Evolutionary conservation across 768 basidiomycete species (phyloP).

Genomic region (Lentinus brumalis): DNA sequence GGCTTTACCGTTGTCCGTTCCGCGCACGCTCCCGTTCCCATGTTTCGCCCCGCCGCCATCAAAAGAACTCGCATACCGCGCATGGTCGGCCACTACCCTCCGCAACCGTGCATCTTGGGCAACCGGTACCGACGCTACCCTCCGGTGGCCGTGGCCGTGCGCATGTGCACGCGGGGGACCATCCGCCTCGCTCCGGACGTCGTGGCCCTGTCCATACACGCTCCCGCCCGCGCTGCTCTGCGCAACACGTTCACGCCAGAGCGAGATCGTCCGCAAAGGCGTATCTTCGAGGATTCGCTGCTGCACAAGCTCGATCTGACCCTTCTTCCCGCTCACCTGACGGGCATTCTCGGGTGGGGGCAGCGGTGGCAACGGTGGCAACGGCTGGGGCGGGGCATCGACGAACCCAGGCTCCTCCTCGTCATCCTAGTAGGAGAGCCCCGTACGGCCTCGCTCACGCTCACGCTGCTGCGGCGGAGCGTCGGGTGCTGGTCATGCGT

Average conservation of each 20-base stretch:
- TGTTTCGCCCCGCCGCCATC: slow-evolving; percentile 2
- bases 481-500: not conserved
- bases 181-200: slow-evolving; percentile 20
- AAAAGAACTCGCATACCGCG: slow-evolving; percentile 6
- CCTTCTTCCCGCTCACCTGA: slow-evolving; percentile 27
- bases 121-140: slow-evolving; percentile 15
- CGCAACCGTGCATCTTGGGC: slow-evolving; percentile 14
- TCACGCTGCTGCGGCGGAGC: slow-evolving; percentile 9
- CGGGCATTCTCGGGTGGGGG: slow-evolving; percentile 23
- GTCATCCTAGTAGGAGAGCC: slow-evolving; percentile 10
- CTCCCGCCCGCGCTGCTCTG: slow-evolving; percentile 25
- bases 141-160: slow-evolving; percentile 12
- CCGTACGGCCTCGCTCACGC: slow-evolving; percentile 9
- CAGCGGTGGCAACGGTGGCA: not conserved
- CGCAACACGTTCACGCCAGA: slow-evolving; percentile 39
- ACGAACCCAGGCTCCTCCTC: not conserved
- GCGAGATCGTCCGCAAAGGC: slow-evolving; percentile 36
- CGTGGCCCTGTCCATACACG: slow-evolving; percentile 4
- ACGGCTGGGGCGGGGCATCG: not conserved
- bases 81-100: slow-evolving; percentile 20
- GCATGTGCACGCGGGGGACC: slow-evolving; percentile 26
- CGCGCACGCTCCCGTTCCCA: slow-evolving; percentile 6
- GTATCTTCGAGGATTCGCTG: slow-evolving; percentile 36
- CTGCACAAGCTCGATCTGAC: slow-evolving; percentile 33
- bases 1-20: not conserved